Base-by-base conservation (phyloP, 495 filamentous ascomycete species). In the Penicillium coprophilum region DNA sequence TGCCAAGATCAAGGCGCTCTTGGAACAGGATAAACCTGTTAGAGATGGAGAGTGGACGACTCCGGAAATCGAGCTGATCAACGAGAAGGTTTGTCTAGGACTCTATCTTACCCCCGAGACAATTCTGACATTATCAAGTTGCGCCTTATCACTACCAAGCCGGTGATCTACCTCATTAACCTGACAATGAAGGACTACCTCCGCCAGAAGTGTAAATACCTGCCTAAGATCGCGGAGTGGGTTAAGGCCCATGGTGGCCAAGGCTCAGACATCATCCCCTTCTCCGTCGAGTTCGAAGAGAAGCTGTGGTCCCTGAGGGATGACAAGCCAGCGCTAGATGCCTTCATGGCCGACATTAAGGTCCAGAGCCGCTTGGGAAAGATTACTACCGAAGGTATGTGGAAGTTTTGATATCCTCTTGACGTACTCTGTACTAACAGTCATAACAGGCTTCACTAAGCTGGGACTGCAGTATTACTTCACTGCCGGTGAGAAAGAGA, bases 251-350 rank as follows among this genome's bases (percentile, higher is more conserved):
- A 44, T 12, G 41, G 41, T 1, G 41, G 41, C 21, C 41, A 44
- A 44, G 41, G 41, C 21, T 15, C 20, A 13, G 41, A 44, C 21
- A 44, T 44, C 3, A 44, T 44, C 20, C 41, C 41, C 41, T 44
- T 44, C 41, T 44, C 41, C 41, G 41, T 44, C 20, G 41, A 44
- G 41, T 44, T 44, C n/a, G 41, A 44, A 12, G 41, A 44, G 41
- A 44, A 44, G 41, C 41, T 44, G 5, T 44, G 41, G 41, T 44
- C 41, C 41, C 12, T 44, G 4, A 24, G 21, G 21, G 41, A 44
- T 8, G 41, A 44, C 41, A 44, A 44, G 41, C 41, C 41, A 15
- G 41, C 41, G 11, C 41, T 44, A 6, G 41, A 44, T 6, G 41
- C 41, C 2, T 44, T 44, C 21, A 44, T 44, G 41, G 41, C 41